A percentile compares a stretch with the other conserved stretches of the same genome.
Evolutionary conservation across 164 flowering plant genomes (phyloP).

Genomic region (Taxillus chinensis): DNA sequence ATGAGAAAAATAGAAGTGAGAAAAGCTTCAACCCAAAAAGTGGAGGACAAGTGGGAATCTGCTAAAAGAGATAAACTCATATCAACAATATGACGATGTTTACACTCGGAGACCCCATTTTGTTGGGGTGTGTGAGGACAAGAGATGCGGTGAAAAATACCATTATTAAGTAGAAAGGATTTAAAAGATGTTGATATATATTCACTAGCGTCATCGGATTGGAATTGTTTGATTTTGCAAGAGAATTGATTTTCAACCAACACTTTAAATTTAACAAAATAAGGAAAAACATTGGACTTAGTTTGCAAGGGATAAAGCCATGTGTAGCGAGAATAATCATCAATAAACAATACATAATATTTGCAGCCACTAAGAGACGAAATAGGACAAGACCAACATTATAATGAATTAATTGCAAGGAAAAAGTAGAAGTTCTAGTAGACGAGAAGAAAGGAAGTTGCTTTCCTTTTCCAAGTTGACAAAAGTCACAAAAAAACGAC

Average conservation of each 20-base stretch:
- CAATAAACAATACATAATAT: slow-evolving; percentile 2
- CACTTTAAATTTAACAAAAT: not conserved
- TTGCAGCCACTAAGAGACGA: not conserved
- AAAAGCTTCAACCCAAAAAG: not conserved
- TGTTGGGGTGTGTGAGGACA: no score
- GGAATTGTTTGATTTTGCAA: not conserved
- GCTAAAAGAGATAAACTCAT: not conserved
- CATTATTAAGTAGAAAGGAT: not conserved
- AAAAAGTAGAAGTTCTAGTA: not conserved
- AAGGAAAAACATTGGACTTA: not conserved
- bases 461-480: not conserved
- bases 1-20: not conserved
- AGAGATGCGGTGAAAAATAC: no score
- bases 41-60: not conserved
- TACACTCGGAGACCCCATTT: no score
- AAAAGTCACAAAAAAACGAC: not conserved
- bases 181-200: not conserved
- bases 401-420: not conserved
- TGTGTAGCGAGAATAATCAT: not conserved
- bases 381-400: not conserved
- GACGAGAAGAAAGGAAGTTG: not conserved
- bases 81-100: not conserved
- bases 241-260: not conserved
- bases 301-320: no score
- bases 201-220: not conserved